Evolutionary conservation across 306 rosid species (phyloP).

Genomic region (Castanea mollissima): DNA sequence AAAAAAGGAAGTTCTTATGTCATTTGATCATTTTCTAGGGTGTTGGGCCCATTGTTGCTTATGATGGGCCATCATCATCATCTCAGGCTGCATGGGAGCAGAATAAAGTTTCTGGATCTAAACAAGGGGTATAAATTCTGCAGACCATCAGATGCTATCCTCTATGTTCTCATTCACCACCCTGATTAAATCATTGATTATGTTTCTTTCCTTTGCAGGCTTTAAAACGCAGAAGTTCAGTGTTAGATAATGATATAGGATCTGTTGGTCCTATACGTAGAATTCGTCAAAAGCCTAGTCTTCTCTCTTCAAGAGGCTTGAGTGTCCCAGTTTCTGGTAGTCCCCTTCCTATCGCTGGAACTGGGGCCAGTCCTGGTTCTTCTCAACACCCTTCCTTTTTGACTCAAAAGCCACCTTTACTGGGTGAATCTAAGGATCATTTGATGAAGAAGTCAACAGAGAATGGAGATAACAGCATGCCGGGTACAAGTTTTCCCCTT

Average conservation of each 20-base stretch:
- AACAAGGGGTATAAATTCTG: slow-evolving; percentile 51
- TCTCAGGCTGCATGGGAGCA: slow-evolving; percentile 50
- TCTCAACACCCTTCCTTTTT: slow-evolving; percentile 45
- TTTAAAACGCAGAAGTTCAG: slow-evolving; percentile 63
- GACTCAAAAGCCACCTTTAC: slow-evolving; percentile 33
- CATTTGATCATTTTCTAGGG: slow-evolving; percentile 42
- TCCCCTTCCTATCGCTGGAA: slow-evolving; percentile 35
- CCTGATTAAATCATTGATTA: slow-evolving; percentile 4
- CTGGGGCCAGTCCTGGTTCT: slow-evolving; percentile 35
- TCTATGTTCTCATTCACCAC: slow-evolving; percentile 9
- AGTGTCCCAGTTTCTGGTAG: slow-evolving; percentile 48
- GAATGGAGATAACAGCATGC: slow-evolving; percentile 37
- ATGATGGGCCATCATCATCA: slow-evolving; percentile 52
- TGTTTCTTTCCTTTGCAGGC: slow-evolving; percentile 40
- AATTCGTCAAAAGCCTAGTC: slow-evolving; percentile 75
- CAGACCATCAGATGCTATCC: slow-evolving; percentile 12
- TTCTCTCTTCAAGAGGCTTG: slow-evolving; percentile 56
- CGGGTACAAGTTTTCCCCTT: slow-evolving; percentile 36
- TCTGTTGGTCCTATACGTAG: slow-evolving; percentile 80
- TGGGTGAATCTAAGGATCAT: slow-evolving; percentile 34
- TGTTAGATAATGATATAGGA: slow-evolving; percentile 73
- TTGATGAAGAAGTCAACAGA: slow-evolving; percentile 38
- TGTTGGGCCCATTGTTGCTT: slow-evolving; percentile 34
- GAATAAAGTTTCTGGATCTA: slow-evolving; percentile 47
- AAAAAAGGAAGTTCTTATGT: slow-evolving; percentile 2